phyloP scores from a whole-genome alignment of 1,284 basidiomycete genomes.

The Malassezia psittaci region DNA sequence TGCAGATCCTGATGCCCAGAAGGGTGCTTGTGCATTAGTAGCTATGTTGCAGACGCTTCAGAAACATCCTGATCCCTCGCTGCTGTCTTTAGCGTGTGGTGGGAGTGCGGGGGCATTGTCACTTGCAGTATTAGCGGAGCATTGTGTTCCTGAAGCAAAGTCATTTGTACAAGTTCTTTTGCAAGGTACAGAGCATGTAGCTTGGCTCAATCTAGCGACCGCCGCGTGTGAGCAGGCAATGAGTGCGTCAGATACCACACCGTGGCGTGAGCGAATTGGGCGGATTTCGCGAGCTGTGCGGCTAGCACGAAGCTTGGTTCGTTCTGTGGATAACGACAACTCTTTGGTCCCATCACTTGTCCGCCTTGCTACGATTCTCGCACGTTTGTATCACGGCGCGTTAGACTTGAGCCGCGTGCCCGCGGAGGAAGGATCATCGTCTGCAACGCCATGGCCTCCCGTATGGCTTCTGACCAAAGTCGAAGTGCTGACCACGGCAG shows the following conservation, averaged over 20 bases:
- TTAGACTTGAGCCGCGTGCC: slow-evolving; percentile 1
- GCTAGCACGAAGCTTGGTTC: not conserved
- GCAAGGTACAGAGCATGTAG: not conserved
- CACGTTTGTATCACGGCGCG: slow-evolving; percentile 2
- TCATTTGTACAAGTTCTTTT: not conserved
- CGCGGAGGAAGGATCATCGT: slow-evolving; percentile 7
- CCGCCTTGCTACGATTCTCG: not conserved
- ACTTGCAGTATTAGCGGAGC: not conserved
- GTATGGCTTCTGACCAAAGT: slow-evolving; percentile 10
- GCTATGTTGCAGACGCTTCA: not conserved
- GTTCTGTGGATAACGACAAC: not conserved
- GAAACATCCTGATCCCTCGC: not conserved
- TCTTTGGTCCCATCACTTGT: not conserved
- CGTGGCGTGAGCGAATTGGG: slow-evolving; percentile 1
- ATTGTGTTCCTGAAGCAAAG: not conserved
- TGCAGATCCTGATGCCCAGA: not conserved
- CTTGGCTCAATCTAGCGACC: not conserved
- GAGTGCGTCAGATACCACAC: not conserved
- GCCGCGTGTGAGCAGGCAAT: not conserved
- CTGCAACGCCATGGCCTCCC: slow-evolving; percentile 11
- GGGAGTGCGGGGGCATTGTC: not conserved
- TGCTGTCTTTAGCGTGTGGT: not conserved
- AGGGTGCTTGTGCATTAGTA: not conserved
- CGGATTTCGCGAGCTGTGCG: not conserved
- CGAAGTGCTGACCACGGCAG: slow-evolving; percentile 7